Evolutionary conservation across 2,329 filamentous ascomycete genomes (phyloP), one percentile per base, ranked within the genome.

Genomic region (Penicillium sp.): DNA sequence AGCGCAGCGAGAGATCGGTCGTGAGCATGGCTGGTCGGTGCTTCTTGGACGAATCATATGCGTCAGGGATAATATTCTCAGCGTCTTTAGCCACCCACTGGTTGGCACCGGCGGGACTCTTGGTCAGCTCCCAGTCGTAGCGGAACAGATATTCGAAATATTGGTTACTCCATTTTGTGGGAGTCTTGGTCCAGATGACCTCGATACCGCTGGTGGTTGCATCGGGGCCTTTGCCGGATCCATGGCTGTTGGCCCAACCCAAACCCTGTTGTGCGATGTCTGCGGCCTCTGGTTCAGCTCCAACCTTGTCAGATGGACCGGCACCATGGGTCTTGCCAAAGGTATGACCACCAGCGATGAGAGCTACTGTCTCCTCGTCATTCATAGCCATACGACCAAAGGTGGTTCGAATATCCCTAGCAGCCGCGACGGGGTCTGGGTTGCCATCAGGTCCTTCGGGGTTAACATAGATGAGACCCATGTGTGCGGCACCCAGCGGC

Each of bases 271-370:
- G 69, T 65, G 87, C 83, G 30, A 92, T 73, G 42, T 72, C 69
- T 55, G 87, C 86, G 12, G 76, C 86, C 65, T 85, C 81, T 20
- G 89, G 89, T 71, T 89, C 89, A 18, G 77, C 73, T 55, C 86
- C 87, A 50, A 90, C 80, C 64, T 90, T 81, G 61, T 82, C 80
- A 18, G 80, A 74, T 16, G 83, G 76, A 56, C 75, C 88, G 30
- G 89, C 88, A 64, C 89, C 89, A 73, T 92, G 89, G 0, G 88
- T 90, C 82, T 92, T 92, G 66, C 89, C 89, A 64, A 92, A 90
- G 24, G 84, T 81, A 78, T 92, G 89, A 40, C 89, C 89, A 67
- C 89, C 89, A 40, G 86, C 86, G 68, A 92, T 91, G 47, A 92
- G 77, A 14, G 89, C 88, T 54, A 89, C 88, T 0, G 89, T 92